Percentiles rank a stretch among this genome's conserved stretches.
Conservation (phyloP, 2,329 filamentous ascomycete species). For the Orbilia brochopaga region DNA sequence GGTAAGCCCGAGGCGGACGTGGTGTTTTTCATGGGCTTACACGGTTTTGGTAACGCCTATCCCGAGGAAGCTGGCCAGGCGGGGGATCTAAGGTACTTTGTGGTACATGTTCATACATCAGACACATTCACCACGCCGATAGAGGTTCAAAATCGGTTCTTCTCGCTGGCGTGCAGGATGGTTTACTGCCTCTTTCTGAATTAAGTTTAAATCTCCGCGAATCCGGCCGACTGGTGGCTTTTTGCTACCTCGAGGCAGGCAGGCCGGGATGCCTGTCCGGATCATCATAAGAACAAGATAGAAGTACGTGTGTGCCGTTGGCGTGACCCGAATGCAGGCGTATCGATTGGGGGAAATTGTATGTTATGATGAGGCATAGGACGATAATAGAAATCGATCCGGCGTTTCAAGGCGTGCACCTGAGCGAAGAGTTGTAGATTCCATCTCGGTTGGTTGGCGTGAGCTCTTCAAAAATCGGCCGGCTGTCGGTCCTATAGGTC, state of each 20-base stretch:
- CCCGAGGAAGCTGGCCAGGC: neutral
- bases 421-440: constrained; percentile 16
- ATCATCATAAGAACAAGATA: constrained; percentile 12
- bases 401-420: constrained; percentile 9
- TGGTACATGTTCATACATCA: constrained; percentile 36
- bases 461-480: constrained; percentile 36
- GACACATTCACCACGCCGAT: neutral
- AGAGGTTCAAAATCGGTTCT: constrained; percentile 9
- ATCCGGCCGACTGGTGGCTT: constrained; percentile 22
- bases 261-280: constrained; percentile 2
- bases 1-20: constrained; percentile 4
- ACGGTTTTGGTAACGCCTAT: neutral
- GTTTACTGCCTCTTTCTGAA: constrained; percentile 17
- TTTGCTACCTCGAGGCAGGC: neutral
- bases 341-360: too few relatives aligned
- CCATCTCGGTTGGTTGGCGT: constrained; percentile 26
- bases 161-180: neutral
- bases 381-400: neutral
- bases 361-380: neutral
- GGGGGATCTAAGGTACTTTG: constrained; percentile 29
- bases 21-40: neutral
- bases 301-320: constrained; percentile 6
- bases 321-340: neutral
- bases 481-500: constrained; percentile 48
- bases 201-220: constrained; percentile 47